phyloP scores from a whole-genome alignment of 257 asterid species.

The Salvia splendens region DNA sequence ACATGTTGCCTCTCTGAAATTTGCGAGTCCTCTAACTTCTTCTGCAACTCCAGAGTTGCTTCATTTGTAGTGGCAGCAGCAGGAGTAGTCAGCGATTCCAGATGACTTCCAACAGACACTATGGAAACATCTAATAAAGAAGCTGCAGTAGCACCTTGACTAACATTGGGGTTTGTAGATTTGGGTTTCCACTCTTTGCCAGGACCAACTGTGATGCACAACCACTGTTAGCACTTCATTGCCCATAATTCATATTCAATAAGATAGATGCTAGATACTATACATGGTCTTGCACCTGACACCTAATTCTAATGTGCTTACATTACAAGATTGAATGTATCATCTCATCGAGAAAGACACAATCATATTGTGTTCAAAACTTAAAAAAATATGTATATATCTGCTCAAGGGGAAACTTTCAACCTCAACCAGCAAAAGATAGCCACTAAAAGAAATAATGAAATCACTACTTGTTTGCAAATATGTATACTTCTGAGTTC shows the following conservation, averaged over 20 bases:
- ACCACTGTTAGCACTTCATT: slow-evolving; percentile 23
- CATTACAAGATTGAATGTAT: slow-evolving; percentile 2
- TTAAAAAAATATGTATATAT: slow-evolving; percentile 17
- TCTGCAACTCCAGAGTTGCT: slow-evolving; percentile 55
- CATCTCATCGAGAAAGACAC: background rate
- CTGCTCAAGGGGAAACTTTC: background rate
- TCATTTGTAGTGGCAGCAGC: slow-evolving; percentile 51
- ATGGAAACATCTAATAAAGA: slow-evolving; percentile 48
- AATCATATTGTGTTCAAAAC: slow-evolving; percentile 1
- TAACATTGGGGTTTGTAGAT: slow-evolving; percentile 49
- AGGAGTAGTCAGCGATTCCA: slow-evolving; percentile 41
- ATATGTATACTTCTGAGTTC: background rate
- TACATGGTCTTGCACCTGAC: slow-evolving; percentile 13
- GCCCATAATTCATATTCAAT: slow-evolving; percentile 13
- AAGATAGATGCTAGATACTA: slow-evolving; percentile 1
- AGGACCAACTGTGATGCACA: slow-evolving; percentile 49
- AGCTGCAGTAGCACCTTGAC: slow-evolving; percentile 46
- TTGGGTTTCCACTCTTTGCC: slow-evolving; percentile 92
- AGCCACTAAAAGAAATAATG: slow-evolving; percentile 13
- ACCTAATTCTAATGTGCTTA: slow-evolving; percentile 8
- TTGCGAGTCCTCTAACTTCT: slow-evolving; percentile 59
- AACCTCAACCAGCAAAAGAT: slow-evolving; percentile 26
- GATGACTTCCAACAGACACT: slow-evolving; percentile 47
- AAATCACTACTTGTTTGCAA: background rate
- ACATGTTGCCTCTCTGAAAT: slow-evolving; percentile 72